Evolutionary conservation across 1,284 basidiomycete genomes (phyloP).

Genomic region (Limonomyces culmigenus): DNA sequence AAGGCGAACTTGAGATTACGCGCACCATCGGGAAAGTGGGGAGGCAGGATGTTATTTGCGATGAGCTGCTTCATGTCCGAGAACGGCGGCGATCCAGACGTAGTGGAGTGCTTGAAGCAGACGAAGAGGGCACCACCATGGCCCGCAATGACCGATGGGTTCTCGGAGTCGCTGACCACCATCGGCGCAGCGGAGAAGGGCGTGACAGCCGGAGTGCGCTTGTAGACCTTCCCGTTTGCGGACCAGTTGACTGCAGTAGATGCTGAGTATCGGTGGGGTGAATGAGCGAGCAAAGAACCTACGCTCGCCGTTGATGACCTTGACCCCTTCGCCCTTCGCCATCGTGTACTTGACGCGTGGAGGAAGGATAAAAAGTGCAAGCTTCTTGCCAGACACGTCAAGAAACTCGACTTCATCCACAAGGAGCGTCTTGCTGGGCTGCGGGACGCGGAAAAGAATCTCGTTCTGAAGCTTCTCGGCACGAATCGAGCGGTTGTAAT

Average conservation of each 20-base stretch:
- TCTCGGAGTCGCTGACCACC: conserved; percentile 3
- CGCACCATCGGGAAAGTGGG: conserved; percentile 7
- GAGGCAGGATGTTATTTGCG: conserved; percentile 9
- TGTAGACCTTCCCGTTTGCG: neutral
- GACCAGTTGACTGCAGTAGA: too few relatives aligned
- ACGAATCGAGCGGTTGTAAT: conserved; percentile 6
- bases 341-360: conserved; percentile 5
- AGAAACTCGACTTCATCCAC: conserved; percentile 9
- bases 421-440: conserved; percentile 6
- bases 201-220: conserved; percentile 5
- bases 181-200: conserved; percentile 4
- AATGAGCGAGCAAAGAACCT: neutral
- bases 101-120: conserved; percentile 6
- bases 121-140: conserved; percentile 13
- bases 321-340: conserved; percentile 7
- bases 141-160: conserved; percentile 6
- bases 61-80: conserved; percentile 10
- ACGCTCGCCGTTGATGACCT: conserved; percentile 12
- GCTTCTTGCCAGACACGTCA: conserved; percentile 9
- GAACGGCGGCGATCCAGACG: conserved; percentile 8
- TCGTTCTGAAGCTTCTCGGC: conserved; percentile 12
- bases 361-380: conserved; percentile 12
- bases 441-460: conserved; percentile 11
- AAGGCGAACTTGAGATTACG: conserved; percentile 11
- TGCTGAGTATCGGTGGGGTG: neutral